Conservation (phyloP, 2,329 filamentous ascomycete species). For the Exophiala phaeomuriformis region DNA sequence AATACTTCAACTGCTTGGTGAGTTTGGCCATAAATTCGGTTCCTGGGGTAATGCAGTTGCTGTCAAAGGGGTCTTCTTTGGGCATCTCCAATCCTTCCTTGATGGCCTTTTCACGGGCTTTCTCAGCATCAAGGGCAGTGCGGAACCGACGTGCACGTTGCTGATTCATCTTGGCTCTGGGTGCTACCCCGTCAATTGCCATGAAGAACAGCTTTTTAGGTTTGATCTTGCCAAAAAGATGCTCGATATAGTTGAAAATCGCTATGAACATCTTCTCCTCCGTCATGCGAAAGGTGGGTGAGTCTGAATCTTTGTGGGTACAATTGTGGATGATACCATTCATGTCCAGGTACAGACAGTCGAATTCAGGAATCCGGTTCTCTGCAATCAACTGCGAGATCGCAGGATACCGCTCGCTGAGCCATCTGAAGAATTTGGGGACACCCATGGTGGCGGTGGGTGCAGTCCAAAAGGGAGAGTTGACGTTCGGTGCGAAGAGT, state of each 20-base stretch:
- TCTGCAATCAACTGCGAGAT: conserved; percentile 98
- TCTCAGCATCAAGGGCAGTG: conserved; percentile 84
- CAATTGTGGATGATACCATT: conserved; percentile 99
- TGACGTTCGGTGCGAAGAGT: conserved; percentile 1
- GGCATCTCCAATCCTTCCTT: conserved; percentile 84
- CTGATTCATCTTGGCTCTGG: conserved; percentile 99
- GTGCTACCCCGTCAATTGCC: conserved; percentile 96
- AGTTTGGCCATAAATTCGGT: conserved; percentile 98
- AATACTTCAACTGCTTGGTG: conserved; percentile 90
- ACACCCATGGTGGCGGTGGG: conserved; percentile 53
- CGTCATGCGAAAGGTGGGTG: conserved; percentile 81
- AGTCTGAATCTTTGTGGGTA: conserved; percentile 92
- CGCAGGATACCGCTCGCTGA: conserved; percentile 96
- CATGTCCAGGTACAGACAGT: conserved; percentile 85
- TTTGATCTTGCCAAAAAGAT: conserved; percentile 97
- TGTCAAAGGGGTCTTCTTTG: conserved; percentile 93
- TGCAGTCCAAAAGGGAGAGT: conserved; percentile 19
- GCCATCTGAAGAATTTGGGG: conserved; percentile 93
- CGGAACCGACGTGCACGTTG: conserved; percentile 92
- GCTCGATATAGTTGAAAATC: conserved; percentile 99
- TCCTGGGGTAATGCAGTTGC: conserved; percentile 95
- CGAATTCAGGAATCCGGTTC: conserved; percentile 98
- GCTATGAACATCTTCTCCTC: conserved; percentile 99
- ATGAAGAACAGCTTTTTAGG: conserved; percentile 98
- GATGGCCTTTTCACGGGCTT: conserved; percentile 85